Conservation (phyloP, 83 land plant species). For the Larix sibirica region DNA sequence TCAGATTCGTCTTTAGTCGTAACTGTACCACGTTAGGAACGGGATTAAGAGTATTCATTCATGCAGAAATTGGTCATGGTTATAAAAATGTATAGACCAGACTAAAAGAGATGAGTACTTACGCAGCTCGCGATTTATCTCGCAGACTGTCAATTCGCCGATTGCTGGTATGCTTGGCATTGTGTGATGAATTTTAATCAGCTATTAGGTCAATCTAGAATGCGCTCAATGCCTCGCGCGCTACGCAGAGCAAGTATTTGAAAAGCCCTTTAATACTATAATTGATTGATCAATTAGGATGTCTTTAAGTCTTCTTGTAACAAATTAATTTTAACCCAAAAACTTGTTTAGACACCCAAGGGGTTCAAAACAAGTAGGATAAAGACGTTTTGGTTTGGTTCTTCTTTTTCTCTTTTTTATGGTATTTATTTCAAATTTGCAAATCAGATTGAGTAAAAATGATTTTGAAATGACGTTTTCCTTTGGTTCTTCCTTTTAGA, state of each 20-base stretch:
- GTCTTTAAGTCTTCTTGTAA: too few relatives aligned
- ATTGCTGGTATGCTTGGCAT: conserved; percentile 83
- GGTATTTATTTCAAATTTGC: too few relatives aligned
- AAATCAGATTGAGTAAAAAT: too few relatives aligned
- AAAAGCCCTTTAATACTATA: too few relatives aligned
- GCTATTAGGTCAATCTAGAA: not conserved
- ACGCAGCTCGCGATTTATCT: conserved; percentile 84
- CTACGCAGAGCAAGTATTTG: not conserved
- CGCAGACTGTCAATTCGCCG: conserved; percentile 80
- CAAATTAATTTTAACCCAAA: not conserved
- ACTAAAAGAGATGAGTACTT: not conserved
- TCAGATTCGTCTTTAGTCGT: conserved; percentile 49
- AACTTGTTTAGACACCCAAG: not conserved
- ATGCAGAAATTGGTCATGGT: not conserved
- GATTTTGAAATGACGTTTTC: too few relatives aligned
- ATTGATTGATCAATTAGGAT: too few relatives aligned
- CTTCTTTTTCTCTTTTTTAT: too few relatives aligned
- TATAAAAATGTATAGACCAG: not conserved
- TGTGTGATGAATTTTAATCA: not conserved
- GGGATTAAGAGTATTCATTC: not conserved
- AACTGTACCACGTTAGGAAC: conserved; percentile 37
- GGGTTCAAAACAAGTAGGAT: too few relatives aligned
- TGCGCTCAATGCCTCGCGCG: not conserved
- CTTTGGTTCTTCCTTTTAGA: too few relatives aligned
- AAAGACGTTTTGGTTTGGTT: too few relatives aligned